phyloP scores from a whole-genome alignment of 2,329 filamentous ascomycete genomes.

The Penicillium psychrosexuale region DNA sequence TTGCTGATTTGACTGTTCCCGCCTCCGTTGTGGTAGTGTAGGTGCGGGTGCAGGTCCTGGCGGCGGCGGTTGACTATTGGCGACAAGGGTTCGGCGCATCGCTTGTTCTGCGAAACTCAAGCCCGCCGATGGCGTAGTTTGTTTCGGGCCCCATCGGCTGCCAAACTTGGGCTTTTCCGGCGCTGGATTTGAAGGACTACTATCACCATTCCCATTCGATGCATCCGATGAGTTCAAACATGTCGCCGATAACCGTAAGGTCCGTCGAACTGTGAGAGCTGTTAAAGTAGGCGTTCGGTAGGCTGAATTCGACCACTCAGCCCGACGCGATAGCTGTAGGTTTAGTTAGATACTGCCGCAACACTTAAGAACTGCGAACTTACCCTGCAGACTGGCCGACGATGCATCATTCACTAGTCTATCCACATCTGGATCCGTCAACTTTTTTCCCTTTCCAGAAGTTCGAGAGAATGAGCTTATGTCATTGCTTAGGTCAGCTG shows the following conservation, averaged over 20 bases:
- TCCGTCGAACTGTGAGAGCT: constrained; percentile 27
- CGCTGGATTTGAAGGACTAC: constrained; percentile 11
- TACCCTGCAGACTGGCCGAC: constrained; percentile 35
- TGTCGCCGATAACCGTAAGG: constrained; percentile 33
- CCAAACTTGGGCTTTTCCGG: constrained; percentile 29
- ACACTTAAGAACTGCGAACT: background rate
- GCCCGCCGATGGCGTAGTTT: constrained; percentile 20
- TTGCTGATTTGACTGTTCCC: background rate
- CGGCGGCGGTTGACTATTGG: constrained; percentile 12
- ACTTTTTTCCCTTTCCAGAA: constrained; percentile 18
- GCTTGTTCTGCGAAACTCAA: constrained; percentile 35
- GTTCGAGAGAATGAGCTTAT: constrained; percentile 13
- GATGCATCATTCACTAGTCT: constrained; percentile 32
- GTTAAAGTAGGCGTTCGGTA: constrained; percentile 24
- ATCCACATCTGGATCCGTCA: constrained; percentile 17
- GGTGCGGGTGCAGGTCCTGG: constrained; percentile 5
- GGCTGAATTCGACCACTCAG: constrained; percentile 40
- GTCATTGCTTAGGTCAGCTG: constrained; percentile 8
- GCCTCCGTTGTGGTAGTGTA: background rate
- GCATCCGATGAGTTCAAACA: constrained; percentile 28
- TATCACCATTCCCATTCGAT: constrained; percentile 21
- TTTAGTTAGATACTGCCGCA: background rate
- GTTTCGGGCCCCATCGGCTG: constrained; percentile 21
- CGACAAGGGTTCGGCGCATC: constrained; percentile 29
- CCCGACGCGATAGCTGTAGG: constrained; percentile 36